phyloP scores from a whole-genome alignment of 2,329 filamentous ascomycete species.

The Niveomyces coronatus region DNA sequence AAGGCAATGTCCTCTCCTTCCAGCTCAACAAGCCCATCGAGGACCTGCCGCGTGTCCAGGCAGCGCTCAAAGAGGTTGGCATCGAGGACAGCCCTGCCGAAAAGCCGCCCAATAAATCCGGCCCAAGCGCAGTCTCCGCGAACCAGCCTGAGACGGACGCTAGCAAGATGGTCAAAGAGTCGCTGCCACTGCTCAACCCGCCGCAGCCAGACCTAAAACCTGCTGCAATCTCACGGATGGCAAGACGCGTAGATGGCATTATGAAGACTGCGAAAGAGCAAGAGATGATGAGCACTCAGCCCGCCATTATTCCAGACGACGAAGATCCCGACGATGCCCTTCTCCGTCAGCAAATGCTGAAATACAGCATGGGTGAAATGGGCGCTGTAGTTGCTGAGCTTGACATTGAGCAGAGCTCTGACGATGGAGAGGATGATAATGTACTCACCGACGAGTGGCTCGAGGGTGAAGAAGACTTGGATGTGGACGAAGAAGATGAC shows the following conservation, averaged over 20 bases:
- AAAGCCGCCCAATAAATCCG: background rate
- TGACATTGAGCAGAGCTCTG: constrained; percentile 67
- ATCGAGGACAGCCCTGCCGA: constrained; percentile 21
- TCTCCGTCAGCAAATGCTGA: constrained; percentile 77
- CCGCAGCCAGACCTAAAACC: constrained; percentile 13
- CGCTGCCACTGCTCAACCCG: background rate
- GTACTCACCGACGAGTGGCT: constrained; percentile 43
- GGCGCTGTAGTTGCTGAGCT: constrained; percentile 88
- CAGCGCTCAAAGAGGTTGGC: constrained; percentile 69
- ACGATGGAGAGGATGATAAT: constrained; percentile 41
- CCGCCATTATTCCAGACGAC: constrained; percentile 53
- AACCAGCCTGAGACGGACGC: too few species aligned
- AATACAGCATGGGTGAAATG: constrained; percentile 81
- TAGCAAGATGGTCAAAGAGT: constrained; percentile 5
- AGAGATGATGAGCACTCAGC: constrained; percentile 33
- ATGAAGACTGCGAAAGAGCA: constrained; percentile 47
- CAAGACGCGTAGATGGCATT: constrained; percentile 42
- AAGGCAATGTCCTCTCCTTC: constrained; percentile 70
- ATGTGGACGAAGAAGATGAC: constrained; percentile 41
- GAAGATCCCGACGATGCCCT: constrained; percentile 74
- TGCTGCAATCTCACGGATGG: constrained; percentile 28
- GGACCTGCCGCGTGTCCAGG: constrained; percentile 54
- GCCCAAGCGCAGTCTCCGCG: background rate
- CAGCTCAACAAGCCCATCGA: constrained; percentile 57
- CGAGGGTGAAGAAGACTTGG: constrained; percentile 42